Evolutionary conservation across 2,329 filamentous ascomycete species (phyloP), one percentile per base, ranked within the genome.

Genomic region (Trichoderma atrobrunneum): DNA sequence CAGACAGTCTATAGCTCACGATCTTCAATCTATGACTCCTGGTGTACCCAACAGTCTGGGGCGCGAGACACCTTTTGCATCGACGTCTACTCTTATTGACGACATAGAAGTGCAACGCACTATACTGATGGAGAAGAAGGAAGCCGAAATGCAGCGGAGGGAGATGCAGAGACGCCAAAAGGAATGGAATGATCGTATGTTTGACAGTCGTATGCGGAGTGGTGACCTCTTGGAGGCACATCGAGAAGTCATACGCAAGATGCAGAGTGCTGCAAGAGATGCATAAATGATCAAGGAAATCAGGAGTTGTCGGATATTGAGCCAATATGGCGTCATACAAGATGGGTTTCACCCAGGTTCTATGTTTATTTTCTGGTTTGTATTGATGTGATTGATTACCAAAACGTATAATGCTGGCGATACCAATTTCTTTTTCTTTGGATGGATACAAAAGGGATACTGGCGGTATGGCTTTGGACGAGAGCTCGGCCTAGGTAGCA

Each of bases 141-240:
- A 90, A 74, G 88, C 89, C 34, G 89, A 89, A 77, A 86, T 89
- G 67, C 85, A 88, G 77, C 85, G 86, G 66, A 86, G 86, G 67
- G 88, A 91, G 78, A 84, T 87, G 77, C 87, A 90, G 76, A 85
- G 86, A 70, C 82, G 85, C 56, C 88, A 87, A 63, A 87, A 87
- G 74, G 86, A 89, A 74, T 84, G 87, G 69, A 84, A 86, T 7
- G 89, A 93, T 16, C 87, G 87, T 64, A 86, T 86, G 48, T 90
- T 94, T 76, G 92, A 94, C 75, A 89, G 91, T 79, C 87, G 89
- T 75, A 96, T 97, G 92, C 87, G 93, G 69, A 90, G 88, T 18
- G 91, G 91, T 0, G 89, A 92, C 74, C 88, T 97, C 84, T 85
- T 92, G 66, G 91, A 93, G 60, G 87, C 91, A 26, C 95, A 98